Base-by-base conservation (phyloP, 257 asterid genomes). In the Solanum gandarillasii region DNA sequence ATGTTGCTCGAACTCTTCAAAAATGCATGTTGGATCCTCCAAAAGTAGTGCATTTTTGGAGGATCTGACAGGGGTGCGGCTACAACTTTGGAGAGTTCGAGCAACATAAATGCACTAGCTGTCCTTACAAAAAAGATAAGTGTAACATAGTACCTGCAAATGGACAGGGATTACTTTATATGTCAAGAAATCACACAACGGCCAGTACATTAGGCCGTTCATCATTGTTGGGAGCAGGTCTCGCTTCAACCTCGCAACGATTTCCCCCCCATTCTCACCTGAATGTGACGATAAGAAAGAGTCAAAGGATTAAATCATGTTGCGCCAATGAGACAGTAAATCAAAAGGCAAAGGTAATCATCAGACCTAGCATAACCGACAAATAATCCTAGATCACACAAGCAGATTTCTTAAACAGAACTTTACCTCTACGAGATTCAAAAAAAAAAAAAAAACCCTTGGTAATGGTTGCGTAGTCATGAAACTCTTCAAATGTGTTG, bases 201-300 rank as follows among this genome's bases (percentile, higher is more conserved):
- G 99, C 99, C 98, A 96, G 92, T 88, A 95, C 87, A 96, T 75
- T 65, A 95, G 94, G 76, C 98, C 99, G 72, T 90, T 93, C 87
- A 90, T 85, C 93, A 94, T 84, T 81, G 99, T 95, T 7, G 99
- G 98, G 87, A 97, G 90, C 90, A 95, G 90, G 86, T 97, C 99
- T 23, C 98, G 92, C 90, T 91, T 94, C 94, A 94, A 91, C 89
- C 98, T 90, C 58, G 95, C 98, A 88, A 87, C 88, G 84, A 95
- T 94, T 91, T 97, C 98, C 58, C 65, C 87, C 8, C 91, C 91
- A 86, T 36, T 93, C 89, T 94, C 98, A 83, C 99, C 99, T 96
- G 91, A 75, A 89, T 4, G 70, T 81, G 43, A 81, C 9, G 0
- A 46, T 13, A 48, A 43, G 68, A 46, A 81, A 81, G 27, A 81